Conservation (phyloP, 805 yeast species). For the Cyberlindnera lachancei region DNA sequence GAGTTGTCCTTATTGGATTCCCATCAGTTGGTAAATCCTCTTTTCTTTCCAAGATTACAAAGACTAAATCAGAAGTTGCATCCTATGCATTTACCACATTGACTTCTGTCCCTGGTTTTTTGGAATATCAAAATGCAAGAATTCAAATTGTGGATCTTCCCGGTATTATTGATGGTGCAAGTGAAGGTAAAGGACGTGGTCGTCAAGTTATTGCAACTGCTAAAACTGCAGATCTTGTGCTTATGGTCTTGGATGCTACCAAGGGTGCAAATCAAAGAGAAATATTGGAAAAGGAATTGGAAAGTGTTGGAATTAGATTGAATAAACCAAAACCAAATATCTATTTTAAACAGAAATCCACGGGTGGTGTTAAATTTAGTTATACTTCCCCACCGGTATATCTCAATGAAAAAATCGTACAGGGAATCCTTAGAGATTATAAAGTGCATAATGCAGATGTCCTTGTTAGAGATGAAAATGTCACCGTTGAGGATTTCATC, state of each 20-base stretch:
- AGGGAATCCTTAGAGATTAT: constrained; percentile 74
- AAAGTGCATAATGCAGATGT: constrained; percentile 92
- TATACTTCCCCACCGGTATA: constrained; percentile 75
- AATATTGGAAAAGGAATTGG: constrained; percentile 82
- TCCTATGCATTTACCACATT: constrained; percentile 92
- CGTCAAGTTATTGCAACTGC: constrained; percentile 96
- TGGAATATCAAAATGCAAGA: constrained; percentile 93
- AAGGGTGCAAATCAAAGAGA: constrained; percentile 85
- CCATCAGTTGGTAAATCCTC: constrained; percentile 98
- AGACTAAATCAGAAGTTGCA: constrained; percentile 92
- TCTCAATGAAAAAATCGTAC: constrained; percentile 73
- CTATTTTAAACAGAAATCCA: constrained; percentile 65
- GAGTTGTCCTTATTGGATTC: constrained; percentile 91
- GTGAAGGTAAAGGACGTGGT: constrained; percentile 97
- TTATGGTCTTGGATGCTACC: constrained; percentile 95
- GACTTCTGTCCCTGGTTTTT: constrained; percentile 93
- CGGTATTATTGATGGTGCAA: constrained; percentile 94
- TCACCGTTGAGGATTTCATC: constrained; percentile 87
- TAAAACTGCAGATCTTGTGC: constrained; percentile 83
- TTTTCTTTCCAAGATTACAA: constrained; percentile 79
- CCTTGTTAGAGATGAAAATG: constrained; percentile 77
- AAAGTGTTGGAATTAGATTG: constrained; percentile 87
- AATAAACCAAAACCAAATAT: constrained; percentile 77
- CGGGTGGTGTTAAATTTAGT: constrained; percentile 88
- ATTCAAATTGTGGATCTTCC: constrained; percentile 97